Evolutionary conservation across 2,329 filamentous ascomycete genomes (phyloP).

Genomic region (Scedosporium boydii): DNA sequence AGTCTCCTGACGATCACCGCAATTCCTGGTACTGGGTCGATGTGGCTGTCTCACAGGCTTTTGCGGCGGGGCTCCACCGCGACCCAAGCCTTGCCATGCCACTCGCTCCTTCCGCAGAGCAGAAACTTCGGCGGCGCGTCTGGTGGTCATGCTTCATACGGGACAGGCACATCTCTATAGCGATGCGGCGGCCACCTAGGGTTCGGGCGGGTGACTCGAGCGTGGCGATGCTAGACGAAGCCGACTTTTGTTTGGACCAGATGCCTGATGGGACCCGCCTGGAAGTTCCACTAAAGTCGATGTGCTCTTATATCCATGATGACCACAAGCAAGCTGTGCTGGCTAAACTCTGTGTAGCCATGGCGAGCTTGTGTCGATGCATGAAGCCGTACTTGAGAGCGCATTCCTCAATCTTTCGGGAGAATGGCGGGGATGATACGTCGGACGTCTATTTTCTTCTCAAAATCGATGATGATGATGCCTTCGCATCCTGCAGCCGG

Average conservation of each 20-base stretch:
- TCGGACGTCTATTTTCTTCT: conserved; percentile 68
- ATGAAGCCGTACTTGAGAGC: no score
- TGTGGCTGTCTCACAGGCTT: conserved; percentile 85
- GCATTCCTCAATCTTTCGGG: no score
- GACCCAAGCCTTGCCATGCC: conserved; percentile 58
- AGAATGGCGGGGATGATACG: no score
- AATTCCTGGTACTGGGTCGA: conserved; percentile 99
- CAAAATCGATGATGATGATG: conserved; percentile 69
- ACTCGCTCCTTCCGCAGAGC: conserved; percentile 62
- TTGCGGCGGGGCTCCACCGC: conserved; percentile 87
- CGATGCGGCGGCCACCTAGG: conserved; percentile 84
- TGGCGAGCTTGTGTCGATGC: no score
- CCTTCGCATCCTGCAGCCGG: conserved; percentile 68
- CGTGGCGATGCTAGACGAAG: conserved; percentile 76
- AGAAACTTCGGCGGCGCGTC: conserved; percentile 85
- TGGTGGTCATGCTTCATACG: conserved; percentile 99
- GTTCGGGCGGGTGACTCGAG: conserved; percentile 93
- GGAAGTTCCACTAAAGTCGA: conserved; percentile 50
- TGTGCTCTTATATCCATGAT: conserved; percentile 63
- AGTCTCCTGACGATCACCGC: conserved; percentile 92
- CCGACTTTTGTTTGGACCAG: conserved; percentile 71
- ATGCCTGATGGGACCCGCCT: conserved; percentile 55
- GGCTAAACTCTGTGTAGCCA: conserved; percentile 82
- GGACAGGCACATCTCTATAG: conserved; percentile 82
- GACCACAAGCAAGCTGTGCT: conserved; percentile 65